Evolutionary conservation across 176 grass and related monocot genomes (phyloP).

Genomic region (Aegilops umbellulata): DNA sequence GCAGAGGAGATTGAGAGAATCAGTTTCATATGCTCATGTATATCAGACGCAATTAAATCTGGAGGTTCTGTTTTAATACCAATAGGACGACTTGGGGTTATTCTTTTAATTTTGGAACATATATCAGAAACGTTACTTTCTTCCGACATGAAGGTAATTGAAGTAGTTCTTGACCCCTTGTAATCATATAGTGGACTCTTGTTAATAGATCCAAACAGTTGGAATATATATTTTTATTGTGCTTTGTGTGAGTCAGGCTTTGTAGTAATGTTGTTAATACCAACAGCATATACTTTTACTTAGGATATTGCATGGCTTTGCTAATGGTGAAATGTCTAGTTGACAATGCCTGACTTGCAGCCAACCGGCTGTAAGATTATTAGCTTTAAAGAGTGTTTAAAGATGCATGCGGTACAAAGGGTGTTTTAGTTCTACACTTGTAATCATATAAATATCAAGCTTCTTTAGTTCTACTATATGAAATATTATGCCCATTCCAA

Average conservation of each 20-base stretch:
- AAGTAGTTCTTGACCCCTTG: background rate
- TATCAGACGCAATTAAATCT: slow-evolving; percentile 58
- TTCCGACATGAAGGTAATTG: slow-evolving; percentile 63
- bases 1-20: slow-evolving; percentile 75
- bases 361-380: background rate
- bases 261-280: too few species aligned
- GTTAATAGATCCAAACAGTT: too few species aligned
- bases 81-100: slow-evolving; percentile 49
- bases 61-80: slow-evolving; percentile 88
- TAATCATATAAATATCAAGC: background rate
- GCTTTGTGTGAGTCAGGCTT: too few species aligned
- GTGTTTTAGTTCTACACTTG: slow-evolving; percentile 2
- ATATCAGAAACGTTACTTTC: slow-evolving; percentile 47
- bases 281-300: background rate
- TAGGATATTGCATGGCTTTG: background rate
- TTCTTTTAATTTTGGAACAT: slow-evolving; percentile 72
- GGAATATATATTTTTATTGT: too few species aligned
- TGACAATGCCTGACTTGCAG: background rate
- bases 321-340: slow-evolving; percentile 20
- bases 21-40: slow-evolving; percentile 78
- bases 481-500: slow-evolving; percentile 5
- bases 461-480: background rate
- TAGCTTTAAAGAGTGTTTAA: background rate
- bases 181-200: background rate
- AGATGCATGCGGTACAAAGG: background rate